These are phyloP conservation scores for Suillus tomentosus DNA, from an alignment of 768 basidiomycete species.

Conservation along the genomic window DNA sequence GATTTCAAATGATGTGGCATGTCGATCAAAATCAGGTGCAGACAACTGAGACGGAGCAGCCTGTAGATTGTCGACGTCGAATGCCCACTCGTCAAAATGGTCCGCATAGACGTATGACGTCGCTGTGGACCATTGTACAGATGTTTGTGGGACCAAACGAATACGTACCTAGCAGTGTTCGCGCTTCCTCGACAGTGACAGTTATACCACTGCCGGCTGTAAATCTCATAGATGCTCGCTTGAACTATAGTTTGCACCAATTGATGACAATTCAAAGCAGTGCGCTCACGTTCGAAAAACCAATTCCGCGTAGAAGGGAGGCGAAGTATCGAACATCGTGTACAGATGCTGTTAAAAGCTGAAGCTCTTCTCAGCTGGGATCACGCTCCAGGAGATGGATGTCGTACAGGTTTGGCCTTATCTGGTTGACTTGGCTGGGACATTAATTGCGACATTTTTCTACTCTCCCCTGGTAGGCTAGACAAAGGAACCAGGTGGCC, in stretches of 20 bases:
- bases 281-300: conserved; percentile 70
- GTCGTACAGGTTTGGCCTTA: conserved; percentile 27
- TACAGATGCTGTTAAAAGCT: conserved; percentile 71
- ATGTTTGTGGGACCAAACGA: conserved; percentile 10
- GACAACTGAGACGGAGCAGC: conserved; percentile 25
- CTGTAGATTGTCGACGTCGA: conserved; percentile 45
- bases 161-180: conserved; percentile 71
- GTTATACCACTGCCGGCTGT: conserved; percentile 63
- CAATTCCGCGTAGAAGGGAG: conserved; percentile 78
- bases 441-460: conserved; percentile 24
- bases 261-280: not conserved
- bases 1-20: conserved; percentile 67
- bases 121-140: conserved; percentile 44
- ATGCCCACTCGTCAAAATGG: conserved; percentile 81
- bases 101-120: conserved; percentile 79
- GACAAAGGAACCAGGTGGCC: not conserved
- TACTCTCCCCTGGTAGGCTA: not conserved
- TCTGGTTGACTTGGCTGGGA: conserved; percentile 23
- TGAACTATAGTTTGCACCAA: conserved; percentile 15
- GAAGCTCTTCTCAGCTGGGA: not conserved
- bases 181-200: conserved; percentile 83
- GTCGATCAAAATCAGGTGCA: conserved; percentile 18
- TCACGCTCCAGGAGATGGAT: not conserved
- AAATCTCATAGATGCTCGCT: conserved; percentile 80
- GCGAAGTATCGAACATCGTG: conserved; percentile 84